Evolutionary conservation across 768 basidiomycete species (phyloP).

Genomic region (Lentinula sp.): DNA sequence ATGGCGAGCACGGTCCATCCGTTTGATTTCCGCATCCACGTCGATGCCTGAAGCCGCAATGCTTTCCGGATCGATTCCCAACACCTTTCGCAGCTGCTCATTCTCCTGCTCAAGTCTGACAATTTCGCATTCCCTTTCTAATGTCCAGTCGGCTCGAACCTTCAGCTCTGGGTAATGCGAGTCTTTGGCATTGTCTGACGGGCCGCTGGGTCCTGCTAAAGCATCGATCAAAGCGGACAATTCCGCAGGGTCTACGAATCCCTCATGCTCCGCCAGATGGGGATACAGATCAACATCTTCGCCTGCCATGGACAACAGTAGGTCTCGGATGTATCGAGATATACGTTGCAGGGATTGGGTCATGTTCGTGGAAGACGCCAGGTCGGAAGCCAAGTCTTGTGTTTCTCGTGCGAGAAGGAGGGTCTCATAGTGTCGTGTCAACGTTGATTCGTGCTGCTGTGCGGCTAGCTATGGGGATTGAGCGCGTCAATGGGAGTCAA

Average conservation of each 20-base stretch:
- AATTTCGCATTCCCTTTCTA: slow-evolving; percentile 87
- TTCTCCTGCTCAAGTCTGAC: slow-evolving; percentile 80
- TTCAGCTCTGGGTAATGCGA: slow-evolving; percentile 25
- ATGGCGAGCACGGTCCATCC: slow-evolving; percentile 30
- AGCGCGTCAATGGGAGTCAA: slow-evolving; percentile 3
- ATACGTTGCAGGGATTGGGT: slow-evolving; percentile 68
- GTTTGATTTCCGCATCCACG: slow-evolving; percentile 44
- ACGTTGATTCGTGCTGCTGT: slow-evolving; percentile 80
- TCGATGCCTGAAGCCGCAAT: slow-evolving; percentile 48
- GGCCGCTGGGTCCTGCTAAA: slow-evolving; percentile 18
- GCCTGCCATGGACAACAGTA: slow-evolving; percentile 65
- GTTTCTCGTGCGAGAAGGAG: slow-evolving; percentile 65
- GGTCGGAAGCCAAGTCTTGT: slow-evolving; percentile 47
- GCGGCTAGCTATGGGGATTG: slow-evolving; percentile 64
- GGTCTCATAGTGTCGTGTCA: slow-evolving; percentile 86
- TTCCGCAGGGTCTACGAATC: slow-evolving; percentile 30
- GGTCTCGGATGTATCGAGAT: slow-evolving; percentile 60
- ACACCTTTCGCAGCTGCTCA: slow-evolving; percentile 60
- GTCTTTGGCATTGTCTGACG: slow-evolving; percentile 17
- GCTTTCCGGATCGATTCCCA: slow-evolving; percentile 64
- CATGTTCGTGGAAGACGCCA: slow-evolving; percentile 52
- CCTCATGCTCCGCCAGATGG: slow-evolving; percentile 40
- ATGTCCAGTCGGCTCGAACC: slow-evolving; percentile 71
- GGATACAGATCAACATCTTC: slow-evolving; percentile 45
- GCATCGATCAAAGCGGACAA: slow-evolving; percentile 35